These are phyloP conservation scores for Triticum turgidum DNA, from an alignment of 176 grass and related monocot genomes.

Conservation along the genomic window DNA sequence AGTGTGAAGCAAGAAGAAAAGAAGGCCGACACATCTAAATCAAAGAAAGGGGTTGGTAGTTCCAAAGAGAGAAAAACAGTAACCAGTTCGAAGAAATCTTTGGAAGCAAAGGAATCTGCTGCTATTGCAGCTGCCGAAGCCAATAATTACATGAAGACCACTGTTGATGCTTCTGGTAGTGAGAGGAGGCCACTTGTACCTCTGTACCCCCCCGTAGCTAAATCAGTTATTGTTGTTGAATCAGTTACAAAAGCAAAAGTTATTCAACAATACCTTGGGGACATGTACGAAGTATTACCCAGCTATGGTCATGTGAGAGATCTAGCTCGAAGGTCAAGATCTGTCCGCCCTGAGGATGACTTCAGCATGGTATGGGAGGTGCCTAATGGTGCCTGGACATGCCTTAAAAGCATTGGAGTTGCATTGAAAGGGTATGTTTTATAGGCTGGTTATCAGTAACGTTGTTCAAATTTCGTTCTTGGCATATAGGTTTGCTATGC, in stretches of 20 bases:
- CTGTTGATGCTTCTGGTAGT: constrained; percentile 33
- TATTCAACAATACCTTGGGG: constrained; percentile 92
- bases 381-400: constrained; percentile 86
- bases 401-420: constrained; percentile 83
- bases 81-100: constrained; percentile 36
- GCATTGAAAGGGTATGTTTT: constrained; percentile 74
- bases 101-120: constrained; percentile 49
- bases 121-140: not conserved
- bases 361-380: constrained; percentile 99
- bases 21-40: constrained; percentile 28
- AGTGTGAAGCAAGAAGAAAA: constrained; percentile 29
- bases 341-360: constrained; percentile 84
- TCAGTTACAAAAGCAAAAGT: constrained; percentile 85
- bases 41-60: constrained; percentile 23
- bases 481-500: not conserved
- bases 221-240: constrained; percentile 94
- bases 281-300: constrained; percentile 78
- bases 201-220: constrained; percentile 75
- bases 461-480: not conserved
- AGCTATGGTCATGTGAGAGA: constrained; percentile 98
- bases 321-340: constrained; percentile 80
- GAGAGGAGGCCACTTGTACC: constrained; percentile 39
- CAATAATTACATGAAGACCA: constrained; percentile 20
- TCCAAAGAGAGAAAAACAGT: constrained; percentile 38
- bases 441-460: not conserved